Evolutionary conservation across 2,329 filamentous ascomycete genomes (phyloP).

Genomic region (Pyrenophora seminiperda): DNA sequence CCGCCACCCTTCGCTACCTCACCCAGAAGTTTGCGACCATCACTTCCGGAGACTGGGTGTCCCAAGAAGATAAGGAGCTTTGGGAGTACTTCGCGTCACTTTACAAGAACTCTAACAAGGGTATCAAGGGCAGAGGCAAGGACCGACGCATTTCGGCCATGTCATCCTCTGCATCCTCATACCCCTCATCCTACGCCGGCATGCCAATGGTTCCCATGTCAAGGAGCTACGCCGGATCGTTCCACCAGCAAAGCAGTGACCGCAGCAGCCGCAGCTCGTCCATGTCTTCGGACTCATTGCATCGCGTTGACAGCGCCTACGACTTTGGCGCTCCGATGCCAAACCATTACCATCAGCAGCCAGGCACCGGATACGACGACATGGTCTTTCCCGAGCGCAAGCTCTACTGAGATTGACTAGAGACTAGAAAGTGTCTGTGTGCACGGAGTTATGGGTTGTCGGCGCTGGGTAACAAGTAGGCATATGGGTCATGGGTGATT

Average conservation of each 20-base stretch:
- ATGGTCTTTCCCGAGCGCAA: constrained; percentile 46
- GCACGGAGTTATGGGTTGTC: constrained; percentile 9
- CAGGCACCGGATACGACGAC: constrained; percentile 38
- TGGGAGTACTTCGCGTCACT: constrained; percentile 82
- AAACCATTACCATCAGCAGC: constrained; percentile 30
- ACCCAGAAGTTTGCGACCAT: constrained; percentile 72
- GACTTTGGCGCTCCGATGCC: constrained; percentile 41
- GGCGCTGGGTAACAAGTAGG: constrained; percentile 6
- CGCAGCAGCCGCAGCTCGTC: constrained; percentile 46
- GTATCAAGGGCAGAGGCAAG: constrained; percentile 94
- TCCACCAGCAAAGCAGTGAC: constrained; percentile 38
- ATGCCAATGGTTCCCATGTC: constrained; percentile 28
- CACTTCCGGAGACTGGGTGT: constrained; percentile 66
- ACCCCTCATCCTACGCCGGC: constrained; percentile 32
- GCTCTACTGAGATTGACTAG: constrained; percentile 30
- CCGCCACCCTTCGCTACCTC: constrained; percentile 70
- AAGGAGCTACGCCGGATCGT: constrained; percentile 29
- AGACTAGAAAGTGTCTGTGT: not conserved
- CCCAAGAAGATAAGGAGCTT: constrained; percentile 72
- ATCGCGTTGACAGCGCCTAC: constrained; percentile 33
- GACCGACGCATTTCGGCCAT: constrained; percentile 67
- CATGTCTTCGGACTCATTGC: constrained; percentile 37
- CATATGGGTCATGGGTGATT: constrained; percentile 12
- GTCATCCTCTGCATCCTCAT: constrained; percentile 32
- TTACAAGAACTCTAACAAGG: constrained; percentile 99